Conservation (phyloP, 805 yeast species). For the Kluyveromyces aestuarii region DNA sequence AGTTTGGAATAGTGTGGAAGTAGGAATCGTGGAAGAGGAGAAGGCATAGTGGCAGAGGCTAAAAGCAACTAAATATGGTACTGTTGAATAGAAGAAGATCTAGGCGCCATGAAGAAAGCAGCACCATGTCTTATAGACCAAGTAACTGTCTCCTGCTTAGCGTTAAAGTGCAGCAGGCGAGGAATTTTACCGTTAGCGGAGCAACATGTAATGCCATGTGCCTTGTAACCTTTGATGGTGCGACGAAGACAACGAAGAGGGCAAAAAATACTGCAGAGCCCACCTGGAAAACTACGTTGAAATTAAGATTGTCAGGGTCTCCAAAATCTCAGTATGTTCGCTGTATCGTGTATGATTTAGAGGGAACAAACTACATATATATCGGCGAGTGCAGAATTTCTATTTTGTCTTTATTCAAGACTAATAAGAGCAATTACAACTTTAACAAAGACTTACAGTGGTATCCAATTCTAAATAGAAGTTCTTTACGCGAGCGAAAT, state of each 20-base stretch:
- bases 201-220: slow-evolving; percentile 25
- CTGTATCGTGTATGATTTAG: slow-evolving; percentile 22
- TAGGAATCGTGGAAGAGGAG: background rate
- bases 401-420: slow-evolving; percentile 19
- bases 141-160: slow-evolving; percentile 5
- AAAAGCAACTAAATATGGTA: slow-evolving; percentile 4
- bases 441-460: slow-evolving; percentile 15
- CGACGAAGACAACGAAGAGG: slow-evolving; percentile 17
- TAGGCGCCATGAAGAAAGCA: background rate
- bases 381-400: slow-evolving; percentile 25
- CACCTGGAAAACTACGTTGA: slow-evolving; percentile 21
- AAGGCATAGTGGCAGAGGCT: background rate
- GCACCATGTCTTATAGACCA: background rate
- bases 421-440: slow-evolving; percentile 11
- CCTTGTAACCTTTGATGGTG: slow-evolving; percentile 19
- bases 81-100: slow-evolving; percentile 12
- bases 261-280: slow-evolving; percentile 14
- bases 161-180: slow-evolving; percentile 16
- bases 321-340: slow-evolving; percentile 23
- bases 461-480: slow-evolving; percentile 21
- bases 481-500: slow-evolving; percentile 8
- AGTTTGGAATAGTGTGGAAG: background rate
- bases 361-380: slow-evolving; percentile 18
- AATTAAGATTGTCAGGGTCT: slow-evolving; percentile 19
- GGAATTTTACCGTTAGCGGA: slow-evolving; percentile 16